phyloP scores from a whole-genome alignment of 352 stramenopile species.

The Globisporangium ultimum region DNA sequence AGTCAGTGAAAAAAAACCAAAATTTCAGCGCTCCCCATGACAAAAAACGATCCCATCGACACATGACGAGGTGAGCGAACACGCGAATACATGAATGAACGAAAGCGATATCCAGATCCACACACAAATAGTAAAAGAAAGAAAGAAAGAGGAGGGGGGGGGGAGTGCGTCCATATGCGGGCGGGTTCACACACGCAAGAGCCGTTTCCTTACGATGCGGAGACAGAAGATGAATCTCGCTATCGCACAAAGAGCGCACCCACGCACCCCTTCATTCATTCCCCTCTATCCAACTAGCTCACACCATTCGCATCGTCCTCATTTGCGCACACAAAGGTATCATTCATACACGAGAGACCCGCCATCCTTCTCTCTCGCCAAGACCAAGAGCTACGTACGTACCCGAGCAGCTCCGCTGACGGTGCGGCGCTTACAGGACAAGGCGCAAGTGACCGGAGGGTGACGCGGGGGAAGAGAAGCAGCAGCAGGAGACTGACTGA shows the following conservation, averaged over 20 bases:
- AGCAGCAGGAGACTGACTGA: background rate
- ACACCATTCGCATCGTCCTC: too few species aligned
- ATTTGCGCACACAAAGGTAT: too few species aligned
- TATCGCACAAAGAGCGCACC: too few species aligned
- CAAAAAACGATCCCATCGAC: background rate
- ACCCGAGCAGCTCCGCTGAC: background rate
- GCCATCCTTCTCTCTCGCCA: background rate
- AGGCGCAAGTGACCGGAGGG: too few species aligned
- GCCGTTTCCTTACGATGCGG: background rate
- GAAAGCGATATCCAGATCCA: background rate
- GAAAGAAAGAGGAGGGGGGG: background rate
- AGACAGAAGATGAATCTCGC: too few species aligned
- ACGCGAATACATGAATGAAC: background rate
- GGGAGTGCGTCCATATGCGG: background rate
- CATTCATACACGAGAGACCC: too few species aligned
- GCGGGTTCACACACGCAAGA: background rate
- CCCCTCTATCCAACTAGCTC: too few species aligned
- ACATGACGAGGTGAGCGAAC: background rate
- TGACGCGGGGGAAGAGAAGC: background rate
- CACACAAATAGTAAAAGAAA: background rate
- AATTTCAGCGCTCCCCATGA: background rate
- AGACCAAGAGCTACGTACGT: background rate
- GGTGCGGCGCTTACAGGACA: background rate
- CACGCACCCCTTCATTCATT: too few species aligned
- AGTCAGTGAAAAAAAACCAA: background rate